These are phyloP conservation scores for Noccaea caerulescens DNA, from an alignment of 345 rosid species.

Conservation along the genomic window DNA sequence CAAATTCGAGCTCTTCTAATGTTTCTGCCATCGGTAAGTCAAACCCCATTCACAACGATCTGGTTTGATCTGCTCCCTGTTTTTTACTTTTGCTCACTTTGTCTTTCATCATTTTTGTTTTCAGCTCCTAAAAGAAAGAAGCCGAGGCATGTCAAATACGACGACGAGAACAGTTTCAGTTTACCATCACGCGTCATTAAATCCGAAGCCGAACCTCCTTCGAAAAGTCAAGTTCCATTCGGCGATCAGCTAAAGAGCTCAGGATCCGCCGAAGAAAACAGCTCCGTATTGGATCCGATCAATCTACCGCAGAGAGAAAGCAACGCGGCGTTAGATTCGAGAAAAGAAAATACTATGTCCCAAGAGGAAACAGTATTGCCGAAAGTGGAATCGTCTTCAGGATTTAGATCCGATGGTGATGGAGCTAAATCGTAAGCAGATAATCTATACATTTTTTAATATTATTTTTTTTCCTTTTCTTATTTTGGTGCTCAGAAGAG, in stretches of 20 bases:
- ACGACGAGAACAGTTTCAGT: conserved; percentile 67
- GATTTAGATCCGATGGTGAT: conserved; percentile 59
- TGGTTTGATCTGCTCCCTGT: not conserved
- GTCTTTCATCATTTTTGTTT: conserved; percentile 13
- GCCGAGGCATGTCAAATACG: conserved; percentile 81
- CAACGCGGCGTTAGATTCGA: conserved; percentile 44
- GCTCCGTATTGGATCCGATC: conserved; percentile 45
- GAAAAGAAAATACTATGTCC: conserved; percentile 50
- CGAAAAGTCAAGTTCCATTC: conserved; percentile 51
- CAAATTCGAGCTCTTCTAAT: conserved; percentile 66
- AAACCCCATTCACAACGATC: not conserved
- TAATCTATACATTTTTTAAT: not conserved
- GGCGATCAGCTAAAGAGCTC: conserved; percentile 52
- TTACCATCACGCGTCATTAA: conserved; percentile 57
- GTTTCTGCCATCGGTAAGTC: conserved; percentile 69
- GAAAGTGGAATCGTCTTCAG: conserved; percentile 57
- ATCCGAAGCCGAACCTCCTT: conserved; percentile 58
- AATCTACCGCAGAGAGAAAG: conserved; percentile 40
- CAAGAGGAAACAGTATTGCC: conserved; percentile 66
- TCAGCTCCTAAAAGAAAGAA: conserved; percentile 94
- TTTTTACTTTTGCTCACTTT: not conserved
- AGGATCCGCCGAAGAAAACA: conserved; percentile 56
- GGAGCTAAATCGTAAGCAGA: conserved; percentile 66
- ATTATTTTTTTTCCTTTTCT: not conserved
- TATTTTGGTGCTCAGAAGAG: not conserved